Conservation (phyloP, 352 stramenopile species). For the Pythium diclinum region DNA sequence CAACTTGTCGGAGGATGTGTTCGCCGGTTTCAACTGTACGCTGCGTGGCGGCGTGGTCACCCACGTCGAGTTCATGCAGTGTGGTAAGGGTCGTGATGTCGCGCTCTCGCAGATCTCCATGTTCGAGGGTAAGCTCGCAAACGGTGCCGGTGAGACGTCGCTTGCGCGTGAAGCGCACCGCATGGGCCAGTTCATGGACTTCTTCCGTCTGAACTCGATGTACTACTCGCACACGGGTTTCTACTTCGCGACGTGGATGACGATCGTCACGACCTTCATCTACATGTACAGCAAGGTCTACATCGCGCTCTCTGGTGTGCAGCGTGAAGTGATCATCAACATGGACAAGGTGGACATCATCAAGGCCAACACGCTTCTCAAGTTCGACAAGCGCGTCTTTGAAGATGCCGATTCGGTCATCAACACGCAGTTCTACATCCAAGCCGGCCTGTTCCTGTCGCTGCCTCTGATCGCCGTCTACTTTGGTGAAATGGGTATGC, state of each 20-base stretch:
- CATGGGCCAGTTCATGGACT: constrained; percentile 85
- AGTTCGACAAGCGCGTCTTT: constrained; percentile 65
- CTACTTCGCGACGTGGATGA: constrained; percentile 87
- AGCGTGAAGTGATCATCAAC: constrained; percentile 65
- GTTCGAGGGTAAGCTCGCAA: constrained; percentile 85
- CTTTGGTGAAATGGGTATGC: constrained; percentile 75
- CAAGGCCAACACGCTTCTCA: constrained; percentile 43
- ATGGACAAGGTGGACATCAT: constrained; percentile 77
- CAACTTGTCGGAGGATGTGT: constrained; percentile 85
- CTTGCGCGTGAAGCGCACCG: constrained; percentile 75
- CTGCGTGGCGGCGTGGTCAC: constrained; percentile 73
- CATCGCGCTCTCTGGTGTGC: constrained; percentile 66
- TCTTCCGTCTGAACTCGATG: constrained; percentile 86
- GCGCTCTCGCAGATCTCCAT: constrained; percentile 84
- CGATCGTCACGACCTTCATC: constrained; percentile 83
- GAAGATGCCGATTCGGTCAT: constrained; percentile 58
- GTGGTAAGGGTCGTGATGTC: constrained; percentile 82
- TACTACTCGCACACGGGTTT: constrained; percentile 87
- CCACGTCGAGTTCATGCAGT: constrained; percentile 87
- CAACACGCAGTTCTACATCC: constrained; percentile 87
- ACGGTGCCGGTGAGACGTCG: constrained; percentile 77
- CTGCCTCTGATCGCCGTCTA: constrained; percentile 75
- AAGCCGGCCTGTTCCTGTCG: constrained; percentile 77
- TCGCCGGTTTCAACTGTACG: constrained; percentile 79
- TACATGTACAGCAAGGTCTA: constrained; percentile 88